Conservation (phyloP, 148 eudicot genomes). For the Heliosperma pusillum region DNA sequence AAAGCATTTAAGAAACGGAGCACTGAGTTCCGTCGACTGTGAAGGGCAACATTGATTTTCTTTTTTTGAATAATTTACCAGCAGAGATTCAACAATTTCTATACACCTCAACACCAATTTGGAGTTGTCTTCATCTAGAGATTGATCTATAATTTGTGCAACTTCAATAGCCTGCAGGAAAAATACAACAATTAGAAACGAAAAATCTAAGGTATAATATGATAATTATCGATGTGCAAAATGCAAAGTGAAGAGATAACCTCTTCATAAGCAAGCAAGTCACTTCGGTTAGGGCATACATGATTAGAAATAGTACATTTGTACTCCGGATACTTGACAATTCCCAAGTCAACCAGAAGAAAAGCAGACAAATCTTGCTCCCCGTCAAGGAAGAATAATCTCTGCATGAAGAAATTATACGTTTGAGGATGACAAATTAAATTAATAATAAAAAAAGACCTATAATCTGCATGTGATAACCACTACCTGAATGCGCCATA, state of each 20-base stretch:
- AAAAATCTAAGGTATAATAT: conserved; percentile 9
- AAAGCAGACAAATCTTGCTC: conserved; percentile 85
- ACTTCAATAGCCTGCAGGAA: conserved; percentile 69
- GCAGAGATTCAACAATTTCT: conserved; percentile 49
- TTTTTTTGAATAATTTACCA: conserved; percentile 34
- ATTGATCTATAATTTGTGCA: conserved; percentile 83
- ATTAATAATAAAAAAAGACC: not conserved
- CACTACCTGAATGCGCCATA: conserved; percentile 89
- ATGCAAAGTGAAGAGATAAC: conserved; percentile 30
- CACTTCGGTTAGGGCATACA: conserved; percentile 50
- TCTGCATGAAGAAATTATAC: conserved; percentile 45
- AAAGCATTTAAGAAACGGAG: conserved; percentile 53
- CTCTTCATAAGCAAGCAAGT: conserved; percentile 90
- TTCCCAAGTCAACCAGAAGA: conserved; percentile 78
- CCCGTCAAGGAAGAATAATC: conserved; percentile 85
- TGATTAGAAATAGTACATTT: conserved; percentile 53
- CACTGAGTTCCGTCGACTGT: conserved; percentile 29
- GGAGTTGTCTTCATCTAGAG: conserved; percentile 61
- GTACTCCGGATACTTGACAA: conserved; percentile 76
- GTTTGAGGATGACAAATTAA: conserved; percentile 11
- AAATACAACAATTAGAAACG: conserved; percentile 14
- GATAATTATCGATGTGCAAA: not conserved
- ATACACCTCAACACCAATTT: conserved; percentile 55
- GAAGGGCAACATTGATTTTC: conserved; percentile 19
- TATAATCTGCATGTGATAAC: not conserved